phyloP scores from a whole-genome alignment of 129 eudicot genomes.

The Flaveria brownii region DNA sequence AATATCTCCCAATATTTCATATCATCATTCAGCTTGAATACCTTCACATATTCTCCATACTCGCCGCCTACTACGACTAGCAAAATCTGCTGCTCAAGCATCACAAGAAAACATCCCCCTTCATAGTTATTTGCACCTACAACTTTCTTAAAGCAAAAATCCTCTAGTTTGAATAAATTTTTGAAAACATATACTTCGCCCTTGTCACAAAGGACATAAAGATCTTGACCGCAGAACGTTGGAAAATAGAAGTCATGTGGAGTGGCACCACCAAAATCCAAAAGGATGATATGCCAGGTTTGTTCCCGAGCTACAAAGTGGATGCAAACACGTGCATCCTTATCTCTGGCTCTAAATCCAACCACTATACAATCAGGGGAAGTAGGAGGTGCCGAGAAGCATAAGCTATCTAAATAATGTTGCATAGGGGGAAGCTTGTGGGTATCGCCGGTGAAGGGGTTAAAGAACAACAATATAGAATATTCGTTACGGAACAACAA shows the following conservation, averaged over 20 bases:
- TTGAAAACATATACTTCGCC: background rate
- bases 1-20: slow-evolving; percentile 10
- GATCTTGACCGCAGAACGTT: background rate
- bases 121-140: background rate
- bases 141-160: background rate
- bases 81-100: slow-evolving; percentile 2
- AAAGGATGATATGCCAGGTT: background rate
- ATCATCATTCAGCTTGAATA: slow-evolving; percentile 22
- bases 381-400: slow-evolving; percentile 17
- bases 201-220: background rate
- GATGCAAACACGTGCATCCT: background rate
- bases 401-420: background rate
- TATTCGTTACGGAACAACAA: background rate
- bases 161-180: background rate
- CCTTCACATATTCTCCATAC: slow-evolving; percentile 7
- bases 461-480: background rate
- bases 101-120: background rate
- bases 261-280: background rate
- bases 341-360: background rate
- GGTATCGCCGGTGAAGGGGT: slow-evolving; percentile 29
- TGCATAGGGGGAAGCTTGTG: slow-evolving; percentile 1
- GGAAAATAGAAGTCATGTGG: background rate
- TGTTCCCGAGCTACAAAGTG: background rate
- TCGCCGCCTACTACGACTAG: slow-evolving; percentile 1
- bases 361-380: slow-evolving; percentile 24